A percentile compares a stretch with the other conserved stretches of the same genome.
These are phyloP conservation scores for Carex myosuroides DNA, from an alignment of 176 grass and related monocot genomes.

Conservation along the genomic window DNA sequence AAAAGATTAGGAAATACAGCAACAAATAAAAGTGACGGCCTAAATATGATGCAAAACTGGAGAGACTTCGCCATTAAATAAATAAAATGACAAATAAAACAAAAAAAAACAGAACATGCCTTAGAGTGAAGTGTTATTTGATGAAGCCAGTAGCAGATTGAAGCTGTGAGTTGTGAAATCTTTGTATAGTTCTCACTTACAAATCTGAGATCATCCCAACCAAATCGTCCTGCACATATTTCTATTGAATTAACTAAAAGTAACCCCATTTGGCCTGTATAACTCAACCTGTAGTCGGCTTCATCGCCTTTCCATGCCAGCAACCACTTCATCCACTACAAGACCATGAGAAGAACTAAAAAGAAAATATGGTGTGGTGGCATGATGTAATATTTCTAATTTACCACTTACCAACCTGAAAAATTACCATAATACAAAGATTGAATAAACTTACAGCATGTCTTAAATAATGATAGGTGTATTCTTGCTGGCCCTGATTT, in stretches of 20 bases:
- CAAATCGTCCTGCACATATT: slow-evolving; percentile 51
- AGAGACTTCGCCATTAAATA: background rate
- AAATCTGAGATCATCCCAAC: background rate
- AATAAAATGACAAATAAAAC: background rate
- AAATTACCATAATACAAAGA: background rate
- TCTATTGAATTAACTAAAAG: slow-evolving; percentile 56
- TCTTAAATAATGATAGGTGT: slow-evolving; percentile 22
- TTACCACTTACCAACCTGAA: background rate
- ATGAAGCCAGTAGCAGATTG: slow-evolving; percentile 28
- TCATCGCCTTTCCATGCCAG: slow-evolving; percentile 16
- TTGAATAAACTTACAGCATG: slow-evolving; percentile 35
- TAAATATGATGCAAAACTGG: background rate
- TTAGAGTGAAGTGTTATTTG: slow-evolving; percentile 13
- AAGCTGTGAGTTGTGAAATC: slow-evolving; percentile 37
- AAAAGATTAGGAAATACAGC: background rate
- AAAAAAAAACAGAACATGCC: slow-evolving; percentile 6
- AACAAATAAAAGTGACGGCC: background rate
- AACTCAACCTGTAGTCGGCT: background rate
- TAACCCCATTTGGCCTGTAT: slow-evolving; percentile 28
- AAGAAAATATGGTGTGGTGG: background rate
- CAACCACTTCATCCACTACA: slow-evolving; percentile 76
- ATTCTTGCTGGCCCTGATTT: slow-evolving; percentile 9
- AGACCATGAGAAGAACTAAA: background rate
- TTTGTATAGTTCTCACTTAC: background rate
- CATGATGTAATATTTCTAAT: background rate